Conservation (phyloP, 768 basidiomycete genomes). For the Calocera viscosa region DNA sequence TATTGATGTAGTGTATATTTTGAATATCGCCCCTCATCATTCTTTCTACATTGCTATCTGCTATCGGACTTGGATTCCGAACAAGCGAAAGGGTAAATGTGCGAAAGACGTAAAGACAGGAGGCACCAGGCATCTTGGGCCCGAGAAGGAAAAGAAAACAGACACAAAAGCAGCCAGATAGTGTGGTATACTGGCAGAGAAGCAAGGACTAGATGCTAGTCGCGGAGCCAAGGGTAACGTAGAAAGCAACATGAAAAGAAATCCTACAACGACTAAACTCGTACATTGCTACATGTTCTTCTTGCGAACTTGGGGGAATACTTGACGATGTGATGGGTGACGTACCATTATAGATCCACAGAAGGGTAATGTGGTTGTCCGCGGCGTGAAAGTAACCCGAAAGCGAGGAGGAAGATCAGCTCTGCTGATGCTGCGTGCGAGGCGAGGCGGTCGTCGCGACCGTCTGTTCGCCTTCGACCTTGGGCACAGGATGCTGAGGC, state of each 20-base stretch:
- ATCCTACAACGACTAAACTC: constrained; percentile 5
- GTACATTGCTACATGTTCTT: constrained; percentile 7
- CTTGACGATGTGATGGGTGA: constrained; percentile 1
- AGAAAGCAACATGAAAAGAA: neutral
- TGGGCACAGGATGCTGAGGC: neutral
- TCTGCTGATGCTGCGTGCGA: neutral
- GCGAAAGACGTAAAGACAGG: neutral
- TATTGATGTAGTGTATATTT: constrained; percentile 9
- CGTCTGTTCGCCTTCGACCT: neutral
- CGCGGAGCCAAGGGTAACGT: neutral
- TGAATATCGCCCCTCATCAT: constrained; percentile 7
- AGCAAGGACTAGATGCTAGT: neutral
- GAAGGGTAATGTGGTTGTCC: neutral
- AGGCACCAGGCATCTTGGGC: neutral
- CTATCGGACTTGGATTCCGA: neutral
- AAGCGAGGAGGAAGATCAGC: neutral
- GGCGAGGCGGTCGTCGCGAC: neutral
- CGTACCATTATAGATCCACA: constrained; percentile 10
- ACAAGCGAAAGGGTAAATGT: neutral
- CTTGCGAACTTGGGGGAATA: neutral
- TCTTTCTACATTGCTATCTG: constrained; percentile 7
- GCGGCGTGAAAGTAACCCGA: constrained; percentile 1
- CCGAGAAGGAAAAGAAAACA: neutral
- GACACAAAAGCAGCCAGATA: neutral
- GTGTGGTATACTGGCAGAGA: neutral